Base-by-base conservation (phyloP, 148 eudicot species). In the Vaccinium myrtillus region DNA sequence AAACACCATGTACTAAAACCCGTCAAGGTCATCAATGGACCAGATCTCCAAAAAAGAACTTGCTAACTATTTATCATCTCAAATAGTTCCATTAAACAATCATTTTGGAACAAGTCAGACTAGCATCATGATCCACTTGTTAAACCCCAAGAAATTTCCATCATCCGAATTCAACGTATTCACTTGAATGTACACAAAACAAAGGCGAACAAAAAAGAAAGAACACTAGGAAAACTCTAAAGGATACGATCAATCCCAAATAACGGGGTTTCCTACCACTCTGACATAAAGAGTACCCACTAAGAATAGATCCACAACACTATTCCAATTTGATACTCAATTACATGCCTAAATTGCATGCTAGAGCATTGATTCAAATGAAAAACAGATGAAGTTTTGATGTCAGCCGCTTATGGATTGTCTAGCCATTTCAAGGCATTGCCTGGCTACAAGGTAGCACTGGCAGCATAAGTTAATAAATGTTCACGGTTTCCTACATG, bases 1-100 rank as follows among this genome's bases (percentile, higher is more conserved):
- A 86, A 92, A 87, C 67, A 91, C 83, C 92, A 91, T 87, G 89
- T 92, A 95, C 97, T 95, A 67, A 23, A 39, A 56, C 70, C 25
- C 65, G 18, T 93, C 86, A 93, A 92, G 94, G 93, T 63, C 84
- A 86, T 86, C 91, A 87, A 76, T 75, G 58, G 55, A 77, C 56
- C 80, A 46, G 50, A 75, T 75, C 30, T 2, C 73, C 16, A 2
- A 25, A 23, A n/a, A 65, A n/a, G 14, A 1, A 14, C 1, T 5
- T 2, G 21, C 50, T 75, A 75, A 21, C 13, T 43, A 46, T 21
- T 65, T 15, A 50, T 77, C 59, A 6, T 50, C 58, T 77, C 54
- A n/a, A 2, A 48, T 23, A 50, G 80, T 5, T 23, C 80, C 14
- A 13, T 27, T 50, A 25, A 77, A 50, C 58, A 12, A 50, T 8